These are phyloP conservation scores for Pseudogymnoascus sp. DNA, from an alignment of 2,329 filamentous ascomycete species.

Conservation along the genomic window DNA sequence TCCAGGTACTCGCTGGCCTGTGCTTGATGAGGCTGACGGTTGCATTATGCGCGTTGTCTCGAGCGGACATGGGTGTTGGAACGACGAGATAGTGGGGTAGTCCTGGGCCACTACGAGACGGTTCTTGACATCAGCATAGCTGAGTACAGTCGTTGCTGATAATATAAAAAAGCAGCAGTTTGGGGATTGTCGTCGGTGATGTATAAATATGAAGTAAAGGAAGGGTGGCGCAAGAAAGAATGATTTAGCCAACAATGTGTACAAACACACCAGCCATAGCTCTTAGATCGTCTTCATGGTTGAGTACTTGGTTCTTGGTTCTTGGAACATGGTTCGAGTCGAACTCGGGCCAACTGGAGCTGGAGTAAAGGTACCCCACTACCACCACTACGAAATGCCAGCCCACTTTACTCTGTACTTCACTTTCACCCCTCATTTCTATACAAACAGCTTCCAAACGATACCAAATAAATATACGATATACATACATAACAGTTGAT, in stretches of 20 bases:
- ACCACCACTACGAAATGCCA: not conserved
- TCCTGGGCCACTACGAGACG: not conserved
- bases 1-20: slow-evolving; percentile 12
- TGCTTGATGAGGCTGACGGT: not conserved
- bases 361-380: not conserved
- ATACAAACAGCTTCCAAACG: not conserved
- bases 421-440: not conserved
- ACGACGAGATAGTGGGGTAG: slow-evolving; percentile 4
- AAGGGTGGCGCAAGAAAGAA: not conserved
- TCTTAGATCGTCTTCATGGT: not conserved
- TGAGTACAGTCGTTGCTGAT: not conserved
- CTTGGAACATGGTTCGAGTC: not conserved
- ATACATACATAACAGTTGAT: not conserved
- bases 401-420: not conserved
- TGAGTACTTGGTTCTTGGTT: not conserved
- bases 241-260: not conserved
- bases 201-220: not conserved
- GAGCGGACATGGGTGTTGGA: slow-evolving; percentile 3
- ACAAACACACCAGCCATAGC: not conserved
- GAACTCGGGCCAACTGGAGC: not conserved
- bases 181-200: not conserved
- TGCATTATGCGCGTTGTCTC: slow-evolving; percentile 10
- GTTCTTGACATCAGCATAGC: not conserved
- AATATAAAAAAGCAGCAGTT: not conserved
- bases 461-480: not conserved